Evolutionary conservation across 2,329 filamentous ascomycete species (phyloP), one percentile per base, ranked within the genome.

Genomic region (Penicillium janthinellum): DNA sequence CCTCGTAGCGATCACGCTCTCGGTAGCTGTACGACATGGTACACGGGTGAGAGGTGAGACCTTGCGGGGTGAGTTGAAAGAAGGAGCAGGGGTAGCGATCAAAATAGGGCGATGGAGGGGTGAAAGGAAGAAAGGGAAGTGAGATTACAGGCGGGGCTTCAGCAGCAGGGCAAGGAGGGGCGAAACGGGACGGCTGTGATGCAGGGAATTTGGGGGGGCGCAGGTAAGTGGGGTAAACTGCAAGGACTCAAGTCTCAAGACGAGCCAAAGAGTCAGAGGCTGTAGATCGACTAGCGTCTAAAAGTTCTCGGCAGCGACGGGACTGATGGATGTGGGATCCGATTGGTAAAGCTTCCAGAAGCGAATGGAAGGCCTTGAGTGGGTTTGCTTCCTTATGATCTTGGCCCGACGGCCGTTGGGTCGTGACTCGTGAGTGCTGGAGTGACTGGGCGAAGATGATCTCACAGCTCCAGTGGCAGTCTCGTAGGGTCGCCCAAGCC

Each of bases 1-100:
- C 78, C 70, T 75, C 79, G 38, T 75, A 75, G 53, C 76, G 70
- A 51, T 78, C 73, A 45, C 73, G 70, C 55, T 79, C 76, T 71
- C 74, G 71, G 67, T 77, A 75, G 22, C 69, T 62, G 65, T 76
- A 75, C 56, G 75, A 76, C 71, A 76, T 76, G 47, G 57, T 60
- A 58, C 47, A 47, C 22, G 20, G 49, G 25, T 50, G 34, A 57
- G 31, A 41, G 37, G 57, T 57, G 48, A 38, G 68, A 62, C 63
- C 66, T 60, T 61, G 22, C 34, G 39, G 45, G 41, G 50, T 39
- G 35, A 57, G 48, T 48, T 34, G 55, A 58, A 50, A 59, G 47
- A 52, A 35, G 25, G 22, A 25, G n/a, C 49, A n/a, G 25, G 47
- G 8, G 14, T 20, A 20, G 20, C 6, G 38, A 45, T 55, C 34